Base-by-base conservation (phyloP, 1,284 basidiomycete genomes). In the Leucoagaricus sp. region DNA sequence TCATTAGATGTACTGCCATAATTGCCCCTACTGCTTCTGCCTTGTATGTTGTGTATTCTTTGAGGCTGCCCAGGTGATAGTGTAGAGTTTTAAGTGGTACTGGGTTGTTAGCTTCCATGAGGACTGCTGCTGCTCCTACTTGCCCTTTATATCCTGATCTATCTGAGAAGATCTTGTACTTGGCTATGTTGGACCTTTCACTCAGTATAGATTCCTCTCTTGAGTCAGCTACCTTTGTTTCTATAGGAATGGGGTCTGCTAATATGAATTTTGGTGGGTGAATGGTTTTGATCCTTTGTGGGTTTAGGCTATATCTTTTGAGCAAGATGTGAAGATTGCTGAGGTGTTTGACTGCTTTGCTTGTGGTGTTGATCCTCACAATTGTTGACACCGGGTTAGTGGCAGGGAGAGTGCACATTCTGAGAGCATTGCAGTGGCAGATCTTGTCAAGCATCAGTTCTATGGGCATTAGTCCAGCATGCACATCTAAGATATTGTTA, bases 41-140 rank as follows among this genome's bases (percentile, higher is more conserved):
- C 17, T 71, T 64, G 49, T 62, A 69, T 3, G 60, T 61, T 4
- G 66, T 66, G 61, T 68, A 62, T 12, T 61, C 31, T 0, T 12
- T 40, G 13, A 34, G 12, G 7, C 26, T 6, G 21, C 69, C 68
- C 0, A 72, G 58, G 21, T 64, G 57, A 44, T 51, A 58, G 26
- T 51, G 55, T 8, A 58, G 50, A n/a, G 19, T 49, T 5, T 15
- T 10, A 12, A 5, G 4, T 15, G 42, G 40, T 15, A 34, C 33
- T 3, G 25, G 15, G 15, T 42, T 28, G 6, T 42, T 51, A 10
- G 31, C 38, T 19, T 50, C 46, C 25, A 52, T 58, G 3, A 66
- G 40, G 1, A 66, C 60, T 31, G 64, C 68, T 42, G 67, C 65
- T 33, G 66, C 69, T 25, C 69, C 69, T 17, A 61, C 58, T 0